Conservation (phyloP, 805 yeast species). For the Spathaspora gorwiae region DNA sequence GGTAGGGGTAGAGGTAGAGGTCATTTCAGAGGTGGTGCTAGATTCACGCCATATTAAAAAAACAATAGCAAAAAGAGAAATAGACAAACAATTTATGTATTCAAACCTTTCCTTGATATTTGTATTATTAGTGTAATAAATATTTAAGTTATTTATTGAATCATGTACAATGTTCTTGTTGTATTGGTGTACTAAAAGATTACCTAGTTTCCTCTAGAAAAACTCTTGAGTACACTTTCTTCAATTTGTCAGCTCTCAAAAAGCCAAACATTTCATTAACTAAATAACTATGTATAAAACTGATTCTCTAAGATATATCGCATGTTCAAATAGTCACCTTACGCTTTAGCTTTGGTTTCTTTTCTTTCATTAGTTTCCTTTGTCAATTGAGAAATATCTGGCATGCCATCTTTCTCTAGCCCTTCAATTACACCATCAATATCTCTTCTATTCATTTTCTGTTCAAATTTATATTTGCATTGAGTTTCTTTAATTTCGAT, state of each 20-base stretch:
- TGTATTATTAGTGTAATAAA: conserved; percentile 1
- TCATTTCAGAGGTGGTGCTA: conserved; percentile 14
- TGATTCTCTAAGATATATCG: too few species aligned
- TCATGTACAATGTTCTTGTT: too few species aligned
- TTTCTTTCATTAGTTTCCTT: conserved; percentile 18
- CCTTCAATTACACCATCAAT: conserved; percentile 51
- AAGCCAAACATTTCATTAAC: too few species aligned
- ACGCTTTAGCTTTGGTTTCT: neutral
- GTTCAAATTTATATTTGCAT: conserved; percentile 58
- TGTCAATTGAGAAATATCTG: conserved; percentile 24
- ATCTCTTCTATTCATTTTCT: conserved; percentile 41
- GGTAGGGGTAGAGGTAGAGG: conserved; percentile 18
- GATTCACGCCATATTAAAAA: conserved; percentile 17
- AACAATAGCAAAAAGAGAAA: neutral
- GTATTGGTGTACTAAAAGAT: too few species aligned
- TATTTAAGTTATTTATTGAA: too few species aligned
- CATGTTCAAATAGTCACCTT: neutral
- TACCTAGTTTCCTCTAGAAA: too few species aligned
- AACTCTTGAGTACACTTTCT: too few species aligned
- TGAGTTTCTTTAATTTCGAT: conserved; percentile 44
- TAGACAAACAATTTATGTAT: neutral
- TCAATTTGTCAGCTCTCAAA: too few species aligned
- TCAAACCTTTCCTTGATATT: neutral
- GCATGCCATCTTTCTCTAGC: conserved; percentile 32
- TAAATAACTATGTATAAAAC: too few species aligned